Evolutionary conservation across 139 green algal genomes (phyloP).

Genomic region (Desmodesmus armatus): DNA sequence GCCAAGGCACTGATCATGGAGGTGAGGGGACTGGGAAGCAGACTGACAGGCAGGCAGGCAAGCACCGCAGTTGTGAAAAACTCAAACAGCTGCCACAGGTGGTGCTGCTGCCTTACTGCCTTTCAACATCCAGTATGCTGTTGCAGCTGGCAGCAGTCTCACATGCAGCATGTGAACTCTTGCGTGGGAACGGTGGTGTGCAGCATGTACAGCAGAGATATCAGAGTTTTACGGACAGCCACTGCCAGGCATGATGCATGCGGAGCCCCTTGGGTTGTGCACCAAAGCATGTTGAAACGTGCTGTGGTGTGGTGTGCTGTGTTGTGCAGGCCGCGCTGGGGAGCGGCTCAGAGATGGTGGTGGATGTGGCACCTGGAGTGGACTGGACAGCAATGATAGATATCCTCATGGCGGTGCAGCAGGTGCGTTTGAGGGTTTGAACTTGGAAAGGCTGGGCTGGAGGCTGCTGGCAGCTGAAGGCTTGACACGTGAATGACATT

Average conservation of each 20-base stretch:
- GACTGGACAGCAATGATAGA: slow-evolving; percentile 53
- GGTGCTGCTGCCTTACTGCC: background rate
- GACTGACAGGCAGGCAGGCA: no score
- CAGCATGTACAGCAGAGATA: no score
- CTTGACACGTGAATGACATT: no score
- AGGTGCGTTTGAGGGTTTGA: slow-evolving; percentile 14
- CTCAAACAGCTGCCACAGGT: background rate
- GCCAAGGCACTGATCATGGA: slow-evolving; percentile 49
- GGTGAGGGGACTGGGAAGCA: no score
- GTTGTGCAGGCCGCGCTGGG: slow-evolving; percentile 19
- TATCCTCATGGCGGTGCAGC: slow-evolving; percentile 46
- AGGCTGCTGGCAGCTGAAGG: background rate
- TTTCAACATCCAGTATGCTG: no score
- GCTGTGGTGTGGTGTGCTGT: background rate
- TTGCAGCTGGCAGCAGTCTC: background rate
- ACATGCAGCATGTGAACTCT: no score
- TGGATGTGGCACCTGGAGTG: slow-evolving; percentile 55
- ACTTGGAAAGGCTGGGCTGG: background rate
- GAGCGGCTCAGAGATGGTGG: slow-evolving; percentile 47
- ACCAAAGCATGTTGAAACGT: background rate
- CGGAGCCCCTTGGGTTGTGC: background rate
- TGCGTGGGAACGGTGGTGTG: no score
- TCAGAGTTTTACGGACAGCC: no score
- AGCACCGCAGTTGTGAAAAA: no score
- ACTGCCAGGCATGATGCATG: background rate